Base-by-base conservation (phyloP, 2,329 filamentous ascomycete genomes). In the Ceratocystis cubensis region DNA sequence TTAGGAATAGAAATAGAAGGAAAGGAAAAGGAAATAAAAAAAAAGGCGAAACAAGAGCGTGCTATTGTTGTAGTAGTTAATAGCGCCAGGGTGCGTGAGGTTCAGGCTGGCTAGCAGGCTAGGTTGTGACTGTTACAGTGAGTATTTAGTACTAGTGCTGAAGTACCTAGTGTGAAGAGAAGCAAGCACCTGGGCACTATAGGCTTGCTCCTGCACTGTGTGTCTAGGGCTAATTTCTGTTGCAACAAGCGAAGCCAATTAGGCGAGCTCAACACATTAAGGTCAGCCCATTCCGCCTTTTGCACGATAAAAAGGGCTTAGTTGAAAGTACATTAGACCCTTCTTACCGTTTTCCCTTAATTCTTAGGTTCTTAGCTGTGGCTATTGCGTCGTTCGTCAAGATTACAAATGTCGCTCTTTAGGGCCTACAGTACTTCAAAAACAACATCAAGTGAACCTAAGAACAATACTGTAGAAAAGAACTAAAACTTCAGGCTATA, bases 401-500 rank as follows among this genome's bases (percentile, higher is more conserved):
- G 37, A 41, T 15, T 41, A 15, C 13, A 41, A 15, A 41, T 41
- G 37, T 1, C 37, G 37, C 10, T 15, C 13, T 41, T 41, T 41
- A 15, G 10, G 37, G 13, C 37, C 37, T 41, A 41, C 37, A 41
- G 37, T 41, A 5, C 37, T 15, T 41, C 37, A 15, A 13, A 4
- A 41, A 15, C 37, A 41, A 41, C 37, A 15, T 15, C 10, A 41
- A 15, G 13, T 41, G 10, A 41, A 1, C 37, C 37, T 10, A 41
- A 13, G 37, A 41, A 41, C 37, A 15, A 10, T 10, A 41, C 10
- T 13, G 37, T 41, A 8, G 8, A 33, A 33, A 59, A 4, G 5
- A 37, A 59, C 15, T 37, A 59, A n/a, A 37, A 59, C n/a, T 59
- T 37, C 28, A 59, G 56, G 56, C 56, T 59, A 59, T 59, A 37